Base-by-base conservation (phyloP, 768 basidiomycete genomes). In the Leccinum obscurum region DNA sequence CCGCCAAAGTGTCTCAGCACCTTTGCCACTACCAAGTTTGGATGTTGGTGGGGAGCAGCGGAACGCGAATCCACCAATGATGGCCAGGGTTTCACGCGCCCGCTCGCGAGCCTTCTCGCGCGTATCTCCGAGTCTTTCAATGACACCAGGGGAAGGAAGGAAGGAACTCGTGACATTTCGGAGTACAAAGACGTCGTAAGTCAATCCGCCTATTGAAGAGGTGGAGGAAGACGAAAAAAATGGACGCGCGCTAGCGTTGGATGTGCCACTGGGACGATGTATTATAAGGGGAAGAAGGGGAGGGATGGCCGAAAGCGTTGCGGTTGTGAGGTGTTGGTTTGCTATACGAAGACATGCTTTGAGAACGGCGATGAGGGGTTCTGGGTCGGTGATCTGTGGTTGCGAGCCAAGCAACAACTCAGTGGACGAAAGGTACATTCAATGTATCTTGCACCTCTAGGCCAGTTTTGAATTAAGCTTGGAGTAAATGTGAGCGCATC, bases 101-200 rank as follows among this genome's bases (percentile, higher is more conserved):
- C 87, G 88, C 30, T 85, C 78, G 63, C 92, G 83, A 11, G 86
- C 78, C 62, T 80, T 82, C 71, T 92, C 90, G 65, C 87, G 88
- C 46, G 71, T 67, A 70, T 95, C 93, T 28, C 92, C 92, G 17
- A 95, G 81, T 52, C 91, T 85, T 68, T 95, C 93, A 58, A 95
- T 78, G 22, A 93, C 78, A 46, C 90, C 92, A 46, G 90, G 90
- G 2, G 87, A 68, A 28, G 92, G 85, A 34, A 93, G 78, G 70
- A 95, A 87, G 10, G 89, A 81, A 52, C 72, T 70, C 58, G 94
- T 77, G 50, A 85, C 81, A 62, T 86, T 84, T 55, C 92, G 90
- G 44, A 95, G 83, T 24, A 81, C 78, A 53, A 78, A 73, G 32
- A 80, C 72, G 70, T 90, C 88, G 41, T 80, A 69, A 26, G 79